A percentile compares a stretch with the other conserved stretches of the same genome.
phyloP scores from a whole-genome alignment of 1,284 basidiomycete species.

The Cryptococcus sp. region DNA sequence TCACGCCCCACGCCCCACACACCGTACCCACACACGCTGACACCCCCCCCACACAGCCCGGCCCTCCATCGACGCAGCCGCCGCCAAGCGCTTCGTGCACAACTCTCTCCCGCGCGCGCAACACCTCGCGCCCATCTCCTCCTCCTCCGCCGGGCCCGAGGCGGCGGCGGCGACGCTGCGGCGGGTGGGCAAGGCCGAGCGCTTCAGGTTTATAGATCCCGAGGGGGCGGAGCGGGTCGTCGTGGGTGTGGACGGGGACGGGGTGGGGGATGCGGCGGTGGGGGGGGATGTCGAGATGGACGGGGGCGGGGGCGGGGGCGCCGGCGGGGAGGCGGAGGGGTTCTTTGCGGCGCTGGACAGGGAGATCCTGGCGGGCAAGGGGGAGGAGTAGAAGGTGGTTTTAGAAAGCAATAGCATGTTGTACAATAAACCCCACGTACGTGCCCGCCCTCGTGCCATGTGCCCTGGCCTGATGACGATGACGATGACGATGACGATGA shows the following conservation, averaged over 20 bases:
- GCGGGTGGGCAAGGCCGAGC: conserved; percentile 13
- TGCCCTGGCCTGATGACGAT: too few species aligned
- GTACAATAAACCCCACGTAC: too few species aligned
- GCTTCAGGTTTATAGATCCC: conserved; percentile 32
- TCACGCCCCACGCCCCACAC: too few species aligned
- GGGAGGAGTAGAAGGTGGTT: too few species aligned
- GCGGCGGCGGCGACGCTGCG: conserved; percentile 11
- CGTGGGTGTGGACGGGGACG: conserved; percentile 5
- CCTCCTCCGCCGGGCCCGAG: conserved; percentile 19
- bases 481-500: too few species aligned
- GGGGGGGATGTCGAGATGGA: conserved; percentile 1
- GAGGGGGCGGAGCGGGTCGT: conserved; percentile 16
- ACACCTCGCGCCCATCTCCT: conserved; percentile 16
- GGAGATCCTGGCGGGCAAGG: conserved; percentile 11
- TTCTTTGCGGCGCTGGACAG: conserved; percentile 19
- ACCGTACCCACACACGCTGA: too few species aligned
- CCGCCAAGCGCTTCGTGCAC: conserved; percentile 41
- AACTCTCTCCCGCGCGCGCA: conserved; percentile 27
- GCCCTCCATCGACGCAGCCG: conserved; percentile 30
- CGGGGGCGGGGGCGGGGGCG: background rate
- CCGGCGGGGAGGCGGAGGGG: conserved; percentile 16
- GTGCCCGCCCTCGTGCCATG: too few species aligned
- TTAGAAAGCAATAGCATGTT: too few species aligned
- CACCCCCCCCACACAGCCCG: background rate
- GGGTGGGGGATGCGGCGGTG: background rate